These are phyloP conservation scores for Fraxinus albicans DNA, from an alignment of 305 asterid genomes.

Conservation along the genomic window DNA sequence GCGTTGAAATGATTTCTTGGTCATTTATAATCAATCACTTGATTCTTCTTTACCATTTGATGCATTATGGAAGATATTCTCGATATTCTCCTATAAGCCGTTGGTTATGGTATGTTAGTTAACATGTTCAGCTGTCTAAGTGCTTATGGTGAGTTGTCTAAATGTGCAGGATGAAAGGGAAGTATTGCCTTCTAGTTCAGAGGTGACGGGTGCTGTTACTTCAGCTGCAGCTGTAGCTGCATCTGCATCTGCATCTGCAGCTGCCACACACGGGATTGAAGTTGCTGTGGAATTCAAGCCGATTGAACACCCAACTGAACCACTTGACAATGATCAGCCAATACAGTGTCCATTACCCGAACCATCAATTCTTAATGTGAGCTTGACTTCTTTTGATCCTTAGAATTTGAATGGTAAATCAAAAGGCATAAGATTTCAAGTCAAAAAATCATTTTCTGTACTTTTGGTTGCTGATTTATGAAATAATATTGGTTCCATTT, in stretches of 20 bases:
- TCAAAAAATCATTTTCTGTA: not conserved
- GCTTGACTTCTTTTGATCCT: constrained; percentile 21
- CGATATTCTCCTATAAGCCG: not conserved
- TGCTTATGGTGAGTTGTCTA: not conserved
- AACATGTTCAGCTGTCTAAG: not conserved
- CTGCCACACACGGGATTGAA: constrained; percentile 63
- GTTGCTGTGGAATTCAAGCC: constrained; percentile 81
- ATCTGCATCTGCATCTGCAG: constrained; percentile 21
- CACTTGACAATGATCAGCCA: constrained; percentile 77
- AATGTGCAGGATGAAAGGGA: constrained; percentile 56
- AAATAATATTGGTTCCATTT: not conserved
- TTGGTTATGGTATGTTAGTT: not conserved
- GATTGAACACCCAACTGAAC: constrained; percentile 76
- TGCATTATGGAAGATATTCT: not conserved
- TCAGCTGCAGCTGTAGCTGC: not conserved
- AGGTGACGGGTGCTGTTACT: constrained; percentile 37
- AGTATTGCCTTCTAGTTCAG: constrained; percentile 53
- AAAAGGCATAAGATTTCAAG: not conserved
- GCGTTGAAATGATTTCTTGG: not conserved
- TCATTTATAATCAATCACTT: not conserved
- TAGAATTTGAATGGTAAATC: not conserved
- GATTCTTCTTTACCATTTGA: not conserved
- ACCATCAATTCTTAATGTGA: constrained; percentile 84
- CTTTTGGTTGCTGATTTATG: not conserved
- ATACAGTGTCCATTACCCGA: constrained; percentile 89